These are phyloP conservation scores for Panellus pusillus DNA, from an alignment of 768 basidiomycete species.

Conservation along the genomic window DNA sequence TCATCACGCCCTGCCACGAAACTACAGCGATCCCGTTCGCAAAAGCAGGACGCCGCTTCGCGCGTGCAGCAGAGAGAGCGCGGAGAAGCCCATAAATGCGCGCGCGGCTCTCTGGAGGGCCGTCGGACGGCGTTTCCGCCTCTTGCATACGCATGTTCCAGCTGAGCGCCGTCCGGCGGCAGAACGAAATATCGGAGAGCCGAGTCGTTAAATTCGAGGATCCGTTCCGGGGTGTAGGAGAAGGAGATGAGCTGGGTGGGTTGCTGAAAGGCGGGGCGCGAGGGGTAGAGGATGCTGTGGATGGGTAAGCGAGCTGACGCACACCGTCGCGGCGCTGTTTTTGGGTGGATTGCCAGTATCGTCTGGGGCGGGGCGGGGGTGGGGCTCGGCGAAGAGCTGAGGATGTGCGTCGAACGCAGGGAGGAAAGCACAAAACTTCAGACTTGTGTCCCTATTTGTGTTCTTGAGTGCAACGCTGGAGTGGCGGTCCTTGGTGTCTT, in stretches of 20 bases:
- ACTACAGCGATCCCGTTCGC: slow-evolving; percentile 15
- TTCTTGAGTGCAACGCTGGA: slow-evolving; percentile 58
- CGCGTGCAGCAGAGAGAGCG: slow-evolving; percentile 50
- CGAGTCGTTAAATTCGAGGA: slow-evolving; percentile 64
- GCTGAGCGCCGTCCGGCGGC: slow-evolving; percentile 65
- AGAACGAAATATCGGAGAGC: slow-evolving; percentile 70
- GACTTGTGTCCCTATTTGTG: too few relatives aligned
- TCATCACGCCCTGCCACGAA: slow-evolving; percentile 18
- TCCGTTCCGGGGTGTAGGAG: slow-evolving; percentile 61
- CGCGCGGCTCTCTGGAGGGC: slow-evolving; percentile 63
- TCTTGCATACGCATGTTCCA: slow-evolving; percentile 71
- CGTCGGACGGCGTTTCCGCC: slow-evolving; percentile 67
- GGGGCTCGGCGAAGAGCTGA: too few relatives aligned
- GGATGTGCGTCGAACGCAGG: too few relatives aligned
- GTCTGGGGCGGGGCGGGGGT: too few relatives aligned
- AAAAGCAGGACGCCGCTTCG: slow-evolving; percentile 27
- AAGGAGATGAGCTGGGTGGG: slow-evolving; percentile 70
- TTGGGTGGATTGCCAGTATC: too few relatives aligned
- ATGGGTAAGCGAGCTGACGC: slow-evolving; percentile 3
- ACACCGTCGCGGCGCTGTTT: too few relatives aligned
- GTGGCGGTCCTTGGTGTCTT: slow-evolving; percentile 57
- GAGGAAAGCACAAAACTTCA: too few relatives aligned
- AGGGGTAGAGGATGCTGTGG: background rate
- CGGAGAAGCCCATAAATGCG: slow-evolving; percentile 68
- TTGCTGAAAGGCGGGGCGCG: slow-evolving; percentile 57